Base-by-base conservation (phyloP, 2,329 filamentous ascomycete genomes). In the Sclerotinia trifoliorum region DNA sequence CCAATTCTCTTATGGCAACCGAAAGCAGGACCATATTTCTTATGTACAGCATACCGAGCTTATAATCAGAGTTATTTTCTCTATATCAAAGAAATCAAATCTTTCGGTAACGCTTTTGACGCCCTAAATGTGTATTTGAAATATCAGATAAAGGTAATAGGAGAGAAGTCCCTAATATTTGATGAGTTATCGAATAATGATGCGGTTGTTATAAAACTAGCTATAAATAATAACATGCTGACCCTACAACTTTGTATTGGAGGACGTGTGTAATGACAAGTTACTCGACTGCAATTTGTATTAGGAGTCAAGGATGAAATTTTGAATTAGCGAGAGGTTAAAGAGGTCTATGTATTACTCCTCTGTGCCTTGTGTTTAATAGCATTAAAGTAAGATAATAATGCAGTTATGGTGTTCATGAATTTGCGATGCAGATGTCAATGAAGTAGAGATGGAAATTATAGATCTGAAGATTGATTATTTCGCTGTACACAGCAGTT, bases 21-120 rank as follows among this genome's bases (percentile, higher is more conserved):
- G 54, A n/a, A 24, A 65, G 35, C 6, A 68, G n/a, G n/a, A n/a
- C n/a, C n/a, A n/a, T n/a, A 29, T 26, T 39, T 56, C 24, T 46
- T 17, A 21, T 60, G 44, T 17, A 19, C 52, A 49, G 32, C 24
- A 24, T 29, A 24, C 21, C 64, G 42, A 0, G 26, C 52, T 48
- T 44, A 10, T 32, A 15, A n/a, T 66, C 52, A 11, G 5, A 46
- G 8, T 48, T 17, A 13, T 32, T 21, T 35, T 11, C 35, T 48
- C 15, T 32, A 39, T 57, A 35, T 26, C 26, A 32, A 24, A 49
- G 26, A 6, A 66, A 24, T 42, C 39, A 60, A 8, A 39, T 3
- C 1, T 29, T 11, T 11, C 26, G 58, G 24, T 32, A 49, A 32
- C 29, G 29, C 3, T 32, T 32, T 3, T 39, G 52, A 42, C 6